These are phyloP conservation scores for Brasilioporus rufonigricans DNA, from an alignment of 768 basidiomycete species.

Conservation along the genomic window DNA sequence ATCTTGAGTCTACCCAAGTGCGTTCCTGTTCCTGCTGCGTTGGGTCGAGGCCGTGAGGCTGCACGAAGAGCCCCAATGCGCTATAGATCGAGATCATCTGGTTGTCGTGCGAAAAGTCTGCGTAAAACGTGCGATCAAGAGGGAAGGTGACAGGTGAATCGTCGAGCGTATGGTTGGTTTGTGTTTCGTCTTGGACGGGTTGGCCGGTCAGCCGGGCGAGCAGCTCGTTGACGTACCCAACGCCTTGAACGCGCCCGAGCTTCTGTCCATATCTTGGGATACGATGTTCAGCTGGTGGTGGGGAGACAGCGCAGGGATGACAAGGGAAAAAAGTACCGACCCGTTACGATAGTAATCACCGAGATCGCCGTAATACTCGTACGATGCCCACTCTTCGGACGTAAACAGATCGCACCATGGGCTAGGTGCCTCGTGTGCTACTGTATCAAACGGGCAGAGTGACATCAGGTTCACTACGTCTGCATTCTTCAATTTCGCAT, in stretches of 20 bases:
- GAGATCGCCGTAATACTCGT: constrained; percentile 68
- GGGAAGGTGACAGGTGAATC: constrained; percentile 66
- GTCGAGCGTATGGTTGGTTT: constrained; percentile 75
- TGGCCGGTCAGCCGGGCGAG: constrained; percentile 67
- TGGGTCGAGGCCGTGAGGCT: constrained; percentile 26
- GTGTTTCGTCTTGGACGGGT: constrained; percentile 65
- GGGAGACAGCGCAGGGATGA: too few species aligned
- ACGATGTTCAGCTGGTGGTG: neutral
- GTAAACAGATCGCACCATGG: constrained; percentile 70
- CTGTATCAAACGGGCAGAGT: constrained; percentile 75
- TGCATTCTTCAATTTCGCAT: constrained; percentile 50
- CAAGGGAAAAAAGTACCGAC: constrained; percentile 33
- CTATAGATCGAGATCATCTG: constrained; percentile 72
- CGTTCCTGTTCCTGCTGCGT: constrained; percentile 18
- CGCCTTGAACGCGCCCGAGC: constrained; percentile 72
- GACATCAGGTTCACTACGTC: constrained; percentile 63
- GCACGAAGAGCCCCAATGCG: constrained; percentile 51
- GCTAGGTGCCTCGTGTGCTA: constrained; percentile 45
- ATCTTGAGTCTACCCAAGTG: constrained; percentile 49
- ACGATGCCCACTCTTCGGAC: constrained; percentile 53
- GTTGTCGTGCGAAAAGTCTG: constrained; percentile 86
- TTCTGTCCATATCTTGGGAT: constrained; percentile 56
- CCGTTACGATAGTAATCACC: constrained; percentile 75
- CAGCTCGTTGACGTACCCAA: constrained; percentile 86
- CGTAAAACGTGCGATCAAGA: constrained; percentile 59